phyloP scores from a whole-genome alignment of 2,329 filamentous ascomycete genomes.

The Aureobasidium sp. region DNA sequence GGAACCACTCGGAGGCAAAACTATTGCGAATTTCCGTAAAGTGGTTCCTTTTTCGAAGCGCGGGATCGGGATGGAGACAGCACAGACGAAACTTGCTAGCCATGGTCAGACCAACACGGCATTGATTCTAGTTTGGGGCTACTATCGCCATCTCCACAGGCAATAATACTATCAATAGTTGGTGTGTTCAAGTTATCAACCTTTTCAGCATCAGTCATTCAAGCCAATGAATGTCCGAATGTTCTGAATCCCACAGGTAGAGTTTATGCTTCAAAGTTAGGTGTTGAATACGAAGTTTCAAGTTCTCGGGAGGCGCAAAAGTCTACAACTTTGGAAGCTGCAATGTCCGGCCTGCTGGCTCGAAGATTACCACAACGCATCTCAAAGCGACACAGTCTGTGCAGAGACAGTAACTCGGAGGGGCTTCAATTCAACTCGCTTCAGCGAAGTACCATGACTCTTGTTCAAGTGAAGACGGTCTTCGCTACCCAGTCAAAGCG shows the following conservation, averaged over 20 bases:
- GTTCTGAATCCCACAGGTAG: neutral
- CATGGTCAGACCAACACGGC: neutral
- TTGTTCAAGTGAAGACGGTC: neutral
- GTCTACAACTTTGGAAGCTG: neutral
- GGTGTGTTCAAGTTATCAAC: neutral
- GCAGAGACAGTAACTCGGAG: neutral
- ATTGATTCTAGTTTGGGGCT: neutral
- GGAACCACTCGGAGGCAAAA: neutral
- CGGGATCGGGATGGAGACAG: neutral
- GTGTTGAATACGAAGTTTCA: neutral
- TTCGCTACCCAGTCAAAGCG: too few species aligned
- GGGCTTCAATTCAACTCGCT: neutral
- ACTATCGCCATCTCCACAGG: neutral
- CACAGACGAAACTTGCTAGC: neutral
- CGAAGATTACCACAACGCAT: neutral
- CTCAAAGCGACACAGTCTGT: neutral
- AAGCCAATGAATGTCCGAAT: neutral
- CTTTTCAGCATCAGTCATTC: neutral
- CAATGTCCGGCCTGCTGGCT: neutral
- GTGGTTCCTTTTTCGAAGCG: neutral
- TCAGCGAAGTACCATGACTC: neutral
- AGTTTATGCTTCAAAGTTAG: neutral
- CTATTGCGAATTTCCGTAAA: neutral
- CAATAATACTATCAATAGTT: neutral
- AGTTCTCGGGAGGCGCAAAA: neutral